These are phyloP conservation scores for Verbena officinalis DNA, from an alignment of 257 asterid species.

Conservation along the genomic window DNA sequence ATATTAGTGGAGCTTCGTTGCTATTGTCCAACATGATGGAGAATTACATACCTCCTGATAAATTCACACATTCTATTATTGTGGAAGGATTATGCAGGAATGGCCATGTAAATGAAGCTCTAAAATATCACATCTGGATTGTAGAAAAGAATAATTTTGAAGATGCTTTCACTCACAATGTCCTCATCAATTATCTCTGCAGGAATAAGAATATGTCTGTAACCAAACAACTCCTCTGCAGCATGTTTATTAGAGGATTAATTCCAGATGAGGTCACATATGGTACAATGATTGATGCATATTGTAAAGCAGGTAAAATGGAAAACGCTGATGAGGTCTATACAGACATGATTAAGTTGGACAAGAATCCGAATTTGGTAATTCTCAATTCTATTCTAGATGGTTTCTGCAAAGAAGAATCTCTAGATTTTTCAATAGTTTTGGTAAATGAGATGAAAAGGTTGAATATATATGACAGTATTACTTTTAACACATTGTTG, in stretches of 20 bases:
- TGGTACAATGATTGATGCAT: constrained; percentile 69
- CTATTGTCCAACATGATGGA: constrained; percentile 69
- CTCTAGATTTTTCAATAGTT: constrained; percentile 37
- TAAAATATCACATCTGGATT: constrained; percentile 45
- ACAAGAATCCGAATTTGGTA: constrained; percentile 60
- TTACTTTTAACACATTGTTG: constrained; percentile 64
- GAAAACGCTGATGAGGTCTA: constrained; percentile 50
- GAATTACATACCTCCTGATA: constrained; percentile 49
- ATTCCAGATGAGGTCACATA: constrained; percentile 67
- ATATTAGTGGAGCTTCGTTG: constrained; percentile 53
- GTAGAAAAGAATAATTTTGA: constrained; percentile 41
- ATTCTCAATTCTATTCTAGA: constrained; percentile 62
- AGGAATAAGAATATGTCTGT: constrained; percentile 46
- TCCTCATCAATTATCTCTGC: constrained; percentile 61
- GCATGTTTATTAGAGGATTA: constrained; percentile 77
- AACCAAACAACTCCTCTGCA: constrained; percentile 59
- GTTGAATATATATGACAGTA: constrained; percentile 45
- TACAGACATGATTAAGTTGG: constrained; percentile 48
- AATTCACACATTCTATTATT: constrained; percentile 57
- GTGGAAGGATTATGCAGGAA: constrained; percentile 64
- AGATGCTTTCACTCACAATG: constrained; percentile 60
- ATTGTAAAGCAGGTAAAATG: constrained; percentile 47
- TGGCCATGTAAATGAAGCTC: constrained; percentile 52
- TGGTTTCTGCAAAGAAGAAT: constrained; percentile 64
- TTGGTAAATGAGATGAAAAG: constrained; percentile 51